Evolutionary conservation across 2,329 filamentous ascomycete species (phyloP).

Genomic region (Pestalotiopsis sp.): DNA sequence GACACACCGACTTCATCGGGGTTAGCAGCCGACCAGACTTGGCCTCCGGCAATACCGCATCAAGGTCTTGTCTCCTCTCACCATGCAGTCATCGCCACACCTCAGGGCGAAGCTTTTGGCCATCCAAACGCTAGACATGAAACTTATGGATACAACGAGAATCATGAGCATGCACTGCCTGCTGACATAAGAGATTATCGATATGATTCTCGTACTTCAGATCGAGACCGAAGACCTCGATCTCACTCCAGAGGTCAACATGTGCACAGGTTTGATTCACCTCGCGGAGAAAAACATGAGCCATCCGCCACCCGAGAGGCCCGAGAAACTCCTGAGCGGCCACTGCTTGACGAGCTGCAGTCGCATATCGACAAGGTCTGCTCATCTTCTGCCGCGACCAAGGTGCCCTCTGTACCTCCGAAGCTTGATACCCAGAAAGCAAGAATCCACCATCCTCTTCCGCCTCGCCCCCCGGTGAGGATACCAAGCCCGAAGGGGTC

Average conservation of each 20-base stretch:
- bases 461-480: background rate
- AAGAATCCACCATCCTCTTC: background rate
- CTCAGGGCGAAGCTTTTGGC: background rate
- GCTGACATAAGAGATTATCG: background rate
- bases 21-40: background rate
- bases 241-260: background rate
- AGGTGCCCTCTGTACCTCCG: background rate
- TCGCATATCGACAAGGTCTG: slow-evolving; percentile 4
- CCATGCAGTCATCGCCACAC: background rate
- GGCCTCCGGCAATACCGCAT: background rate
- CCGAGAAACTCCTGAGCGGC: background rate
- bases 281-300: background rate
- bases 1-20: slow-evolving; percentile 6
- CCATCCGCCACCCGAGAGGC: background rate
- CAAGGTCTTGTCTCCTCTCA: background rate
- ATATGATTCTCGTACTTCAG: background rate
- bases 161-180: background rate
- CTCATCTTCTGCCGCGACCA: background rate
- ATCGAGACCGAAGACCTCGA: background rate
- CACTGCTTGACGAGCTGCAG: background rate
- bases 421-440: background rate
- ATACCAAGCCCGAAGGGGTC: slow-evolving; percentile 12
- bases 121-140: background rate
- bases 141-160: background rate
- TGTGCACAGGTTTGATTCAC: background rate